A percentile compares a stretch with the other conserved stretches of the same genome.
Conservation (phyloP, 805 yeast genomes). For the Blastobotrys americana region DNA sequence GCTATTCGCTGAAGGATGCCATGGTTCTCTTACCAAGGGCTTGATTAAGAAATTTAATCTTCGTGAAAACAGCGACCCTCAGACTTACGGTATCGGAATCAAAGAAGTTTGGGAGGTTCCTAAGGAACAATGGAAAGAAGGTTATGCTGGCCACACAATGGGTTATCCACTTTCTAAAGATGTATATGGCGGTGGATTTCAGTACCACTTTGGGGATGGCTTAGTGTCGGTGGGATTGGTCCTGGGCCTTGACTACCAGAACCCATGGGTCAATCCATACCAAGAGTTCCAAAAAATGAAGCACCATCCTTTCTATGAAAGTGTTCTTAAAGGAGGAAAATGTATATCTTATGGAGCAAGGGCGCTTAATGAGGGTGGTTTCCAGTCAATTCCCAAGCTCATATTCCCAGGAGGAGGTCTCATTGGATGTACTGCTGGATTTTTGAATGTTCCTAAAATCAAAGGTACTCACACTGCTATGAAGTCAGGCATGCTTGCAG, state of each 20-base stretch:
- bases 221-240: slow-evolving; percentile 91
- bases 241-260: slow-evolving; percentile 85
- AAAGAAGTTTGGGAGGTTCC: slow-evolving; percentile 96
- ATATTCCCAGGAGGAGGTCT: slow-evolving; percentile 94
- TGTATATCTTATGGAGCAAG: slow-evolving; percentile 94
- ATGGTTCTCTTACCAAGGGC: slow-evolving; percentile 83
- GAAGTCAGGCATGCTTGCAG: slow-evolving; percentile 93
- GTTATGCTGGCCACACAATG: slow-evolving; percentile 77
- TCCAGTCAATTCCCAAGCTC: slow-evolving; percentile 83
- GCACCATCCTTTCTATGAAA: slow-evolving; percentile 75
- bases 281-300: slow-evolving; percentile 94
- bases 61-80: slow-evolving; percentile 57
- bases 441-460: slow-evolving; percentile 93
- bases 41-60: slow-evolving; percentile 61
- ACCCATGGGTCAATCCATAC: slow-evolving; percentile 93
- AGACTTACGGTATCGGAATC: slow-evolving; percentile 92
- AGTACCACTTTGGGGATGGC: slow-evolving; percentile 94
- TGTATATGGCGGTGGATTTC: slow-evolving; percentile 94
- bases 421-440: slow-evolving; percentile 95
- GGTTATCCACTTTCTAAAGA: slow-evolving; percentile 75
- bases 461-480: slow-evolving; percentile 98
- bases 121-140: slow-evolving; percentile 72
- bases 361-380: slow-evolving; percentile 95
- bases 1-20: slow-evolving; percentile 96
- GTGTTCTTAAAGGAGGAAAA: slow-evolving; percentile 76